Evolutionary conservation across 768 basidiomycete genomes (phyloP).

Genomic region (Boletus sp.): DNA sequence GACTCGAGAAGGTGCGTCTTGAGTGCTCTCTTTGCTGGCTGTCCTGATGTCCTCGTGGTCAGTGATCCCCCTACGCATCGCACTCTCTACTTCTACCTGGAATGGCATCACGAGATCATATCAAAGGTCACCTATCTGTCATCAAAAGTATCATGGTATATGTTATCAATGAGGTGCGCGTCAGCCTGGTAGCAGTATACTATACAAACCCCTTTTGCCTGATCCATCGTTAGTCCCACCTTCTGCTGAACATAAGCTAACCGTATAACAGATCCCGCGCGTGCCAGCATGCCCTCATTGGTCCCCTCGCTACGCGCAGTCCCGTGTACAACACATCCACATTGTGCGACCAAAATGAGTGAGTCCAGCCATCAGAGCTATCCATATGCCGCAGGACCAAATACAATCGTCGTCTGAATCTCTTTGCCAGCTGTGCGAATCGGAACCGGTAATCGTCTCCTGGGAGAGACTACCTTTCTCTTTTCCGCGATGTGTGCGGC

Average conservation of each 20-base stretch:
- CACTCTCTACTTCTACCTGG: background rate
- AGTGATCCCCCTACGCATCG: background rate
- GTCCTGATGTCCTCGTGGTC: constrained; percentile 2
- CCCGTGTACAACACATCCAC: background rate
- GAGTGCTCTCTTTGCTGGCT: background rate
- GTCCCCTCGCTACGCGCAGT: background rate
- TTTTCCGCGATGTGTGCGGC: constrained; percentile 1
- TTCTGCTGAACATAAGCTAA: background rate
- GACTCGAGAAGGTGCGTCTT: background rate
- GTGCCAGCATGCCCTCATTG: background rate
- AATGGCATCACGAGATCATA: background rate
- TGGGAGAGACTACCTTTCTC: background rate
- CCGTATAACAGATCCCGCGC: background rate
- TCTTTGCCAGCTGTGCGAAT: constrained; percentile 16
- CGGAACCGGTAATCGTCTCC: constrained; percentile 3
- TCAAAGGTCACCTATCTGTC: background rate
- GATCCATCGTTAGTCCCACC: background rate
- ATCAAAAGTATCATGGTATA: background rate
- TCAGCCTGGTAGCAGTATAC: background rate
- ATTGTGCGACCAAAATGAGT: background rate
- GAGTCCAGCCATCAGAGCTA: background rate
- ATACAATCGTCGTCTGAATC: background rate
- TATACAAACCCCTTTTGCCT: background rate
- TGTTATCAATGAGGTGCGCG: background rate
- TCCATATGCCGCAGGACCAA: background rate